Evolutionary conservation across 2,329 filamentous ascomycete genomes (phyloP).

Genomic region (Orbilia oligospora): DNA sequence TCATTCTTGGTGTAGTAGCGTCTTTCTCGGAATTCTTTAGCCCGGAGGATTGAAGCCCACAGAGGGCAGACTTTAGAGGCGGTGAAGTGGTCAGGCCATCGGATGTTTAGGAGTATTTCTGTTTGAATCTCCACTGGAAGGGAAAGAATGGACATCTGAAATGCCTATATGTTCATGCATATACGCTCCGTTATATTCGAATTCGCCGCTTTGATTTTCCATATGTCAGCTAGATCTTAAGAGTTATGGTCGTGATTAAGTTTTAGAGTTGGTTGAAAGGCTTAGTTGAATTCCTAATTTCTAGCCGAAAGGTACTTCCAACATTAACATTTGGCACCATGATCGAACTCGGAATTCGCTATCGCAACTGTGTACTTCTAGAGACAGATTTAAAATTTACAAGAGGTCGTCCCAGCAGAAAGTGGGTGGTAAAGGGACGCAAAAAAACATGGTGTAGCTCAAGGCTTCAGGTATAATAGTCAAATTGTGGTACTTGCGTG

Average conservation of each 20-base stretch:
- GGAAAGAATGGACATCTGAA: constrained; percentile 7
- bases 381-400: too few species aligned
- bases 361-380: too few species aligned
- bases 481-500: too few species aligned
- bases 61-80: background rate
- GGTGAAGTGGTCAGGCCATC: constrained; percentile 25
- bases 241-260: background rate
- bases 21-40: background rate
- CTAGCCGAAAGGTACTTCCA: too few species aligned
- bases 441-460: too few species aligned
- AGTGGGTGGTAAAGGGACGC: too few species aligned
- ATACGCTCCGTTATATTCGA: background rate
- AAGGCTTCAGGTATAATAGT: too few species aligned
- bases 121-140: background rate
- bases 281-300: too few species aligned
- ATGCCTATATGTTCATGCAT: background rate
- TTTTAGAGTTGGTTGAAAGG: too few species aligned
- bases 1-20: background rate
- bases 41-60: constrained; percentile 11
- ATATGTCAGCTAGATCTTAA: background rate
- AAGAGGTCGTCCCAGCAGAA: too few species aligned
- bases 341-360: too few species aligned
- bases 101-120: background rate
- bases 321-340: too few species aligned
- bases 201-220: background rate